Base-by-base conservation (phyloP, 2,329 filamentous ascomycete species). In the Fusarium napiforme region DNA sequence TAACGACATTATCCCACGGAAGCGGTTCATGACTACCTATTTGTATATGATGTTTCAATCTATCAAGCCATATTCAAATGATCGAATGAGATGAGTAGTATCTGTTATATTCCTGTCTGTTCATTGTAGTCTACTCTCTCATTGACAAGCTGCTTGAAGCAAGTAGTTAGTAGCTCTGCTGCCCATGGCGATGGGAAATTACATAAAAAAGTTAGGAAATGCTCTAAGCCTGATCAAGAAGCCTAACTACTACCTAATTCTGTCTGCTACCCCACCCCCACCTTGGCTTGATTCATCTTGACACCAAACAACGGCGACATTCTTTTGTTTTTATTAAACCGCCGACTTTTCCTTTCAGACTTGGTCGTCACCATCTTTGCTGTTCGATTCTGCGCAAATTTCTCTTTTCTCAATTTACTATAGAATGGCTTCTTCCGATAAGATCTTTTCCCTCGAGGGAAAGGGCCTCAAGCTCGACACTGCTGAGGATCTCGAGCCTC, bases 391-490 rank as follows among this genome's bases (percentile, higher is more conserved):
- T 57, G 63, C 47, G 65, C 57, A 40, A 43, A 34, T 23, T 56
- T 23, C 46, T 65, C 58, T 39, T 65, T 64, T 14, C 37, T 34
- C 40, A 32, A 52, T 65, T 69, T 43, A 55, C 30, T 56, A 72
- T 67, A 75, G 57, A 67, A 82, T 83, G 81, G 67, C 79, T 67
- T 74, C 77, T 67, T 74, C 78, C 30, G 72, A 83, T 64, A 95
- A 93, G 82, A 82, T 94, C 80, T 98, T 98, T 85, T 95, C 95
- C 77, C 91, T 98, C 76, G 93, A 97, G 84, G 95, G 93, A 83
- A 96, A 93, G 86, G 93, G 93, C 79, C 89, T 98, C 78, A 98
- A 97, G 87, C 93, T 99, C 80, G 92, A 97, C 85, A 94, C 92
- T 45, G 94, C 93, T 58, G 92, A 90, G 74, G 95, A 98, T 83